Evolutionary conservation across 1,139 yeast genomes (phyloP).

Genomic region (Kluyveromyces sp.): DNA sequence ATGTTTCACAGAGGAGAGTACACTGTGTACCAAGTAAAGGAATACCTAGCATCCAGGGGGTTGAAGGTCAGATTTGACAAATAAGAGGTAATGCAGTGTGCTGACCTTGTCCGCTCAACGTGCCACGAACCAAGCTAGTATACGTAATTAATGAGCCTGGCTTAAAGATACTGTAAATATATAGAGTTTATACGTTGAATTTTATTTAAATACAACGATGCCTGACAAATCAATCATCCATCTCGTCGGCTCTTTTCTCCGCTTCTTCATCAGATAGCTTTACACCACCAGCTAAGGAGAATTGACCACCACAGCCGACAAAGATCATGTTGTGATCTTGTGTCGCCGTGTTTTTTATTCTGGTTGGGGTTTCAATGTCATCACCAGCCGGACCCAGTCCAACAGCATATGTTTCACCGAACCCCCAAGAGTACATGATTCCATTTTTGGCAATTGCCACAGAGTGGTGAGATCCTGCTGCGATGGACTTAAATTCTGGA

Average conservation of each 20-base stretch:
- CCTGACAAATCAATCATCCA: constrained; percentile 30
- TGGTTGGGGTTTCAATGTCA: constrained; percentile 78
- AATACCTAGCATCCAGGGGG: constrained; percentile 46
- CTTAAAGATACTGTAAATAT: background rate
- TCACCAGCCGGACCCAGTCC: constrained; percentile 92
- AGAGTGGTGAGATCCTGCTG: constrained; percentile 90
- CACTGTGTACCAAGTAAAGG: constrained; percentile 76
- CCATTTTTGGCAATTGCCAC: constrained; percentile 83
- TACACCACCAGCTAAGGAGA: constrained; percentile 77
- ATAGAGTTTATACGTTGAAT: background rate
- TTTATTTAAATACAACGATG: background rate
- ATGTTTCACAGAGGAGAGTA: constrained; percentile 94
- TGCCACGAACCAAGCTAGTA: too few species aligned
- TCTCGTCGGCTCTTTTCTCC: constrained; percentile 52
- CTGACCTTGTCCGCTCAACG: too few species aligned
- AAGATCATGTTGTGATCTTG: constrained; percentile 60
- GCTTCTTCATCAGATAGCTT: constrained; percentile 55
- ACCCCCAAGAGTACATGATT: constrained; percentile 91
- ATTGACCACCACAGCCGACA: constrained; percentile 94
- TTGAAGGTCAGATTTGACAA: constrained; percentile 46
- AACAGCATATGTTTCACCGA: constrained; percentile 91
- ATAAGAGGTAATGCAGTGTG: constrained; percentile 5
- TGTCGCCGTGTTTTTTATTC: constrained; percentile 90
- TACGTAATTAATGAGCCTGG: background rate
- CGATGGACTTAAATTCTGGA: constrained; percentile 56